phyloP scores from a whole-genome alignment of 306 rosid species.

The Vicia faba region DNA sequence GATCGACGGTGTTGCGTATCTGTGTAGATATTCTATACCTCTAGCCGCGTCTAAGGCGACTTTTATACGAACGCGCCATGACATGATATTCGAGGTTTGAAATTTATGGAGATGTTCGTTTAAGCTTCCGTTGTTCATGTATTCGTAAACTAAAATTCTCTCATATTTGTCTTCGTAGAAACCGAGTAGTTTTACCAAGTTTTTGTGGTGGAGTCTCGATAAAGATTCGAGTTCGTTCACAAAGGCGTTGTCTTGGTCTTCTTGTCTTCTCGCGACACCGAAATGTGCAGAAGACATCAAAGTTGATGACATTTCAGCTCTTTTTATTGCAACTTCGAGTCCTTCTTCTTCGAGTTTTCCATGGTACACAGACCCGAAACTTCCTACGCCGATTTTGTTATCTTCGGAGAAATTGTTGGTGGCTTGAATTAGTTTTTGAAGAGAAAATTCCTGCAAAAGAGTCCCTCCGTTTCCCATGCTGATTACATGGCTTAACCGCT shows the following conservation, averaged over 20 bases:
- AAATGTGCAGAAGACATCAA: constrained; percentile 26
- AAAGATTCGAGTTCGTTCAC: constrained; percentile 71
- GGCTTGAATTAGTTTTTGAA: constrained; percentile 47
- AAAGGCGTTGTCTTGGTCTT: constrained; percentile 78
- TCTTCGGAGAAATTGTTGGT: constrained; percentile 70
- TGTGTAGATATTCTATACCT: constrained; percentile 71
- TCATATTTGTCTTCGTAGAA: constrained; percentile 69
- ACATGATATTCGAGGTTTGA: constrained; percentile 41
- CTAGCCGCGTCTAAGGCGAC: constrained; percentile 78
- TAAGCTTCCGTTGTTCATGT: constrained; percentile 69
- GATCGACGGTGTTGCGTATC: constrained; percentile 59
- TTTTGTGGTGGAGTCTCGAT: constrained; percentile 87
- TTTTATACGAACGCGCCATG: constrained; percentile 58
- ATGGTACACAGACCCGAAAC: constrained; percentile 78
- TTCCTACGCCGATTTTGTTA: constrained; percentile 69
- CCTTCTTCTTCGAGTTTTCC: constrained; percentile 67
- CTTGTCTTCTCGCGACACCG: constrained; percentile 55
- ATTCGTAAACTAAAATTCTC: constrained; percentile 75
- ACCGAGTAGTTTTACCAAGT: constrained; percentile 66
- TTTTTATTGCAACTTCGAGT: constrained; percentile 78
- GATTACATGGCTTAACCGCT: constrained; percentile 71
- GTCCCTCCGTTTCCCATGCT: constrained; percentile 69
- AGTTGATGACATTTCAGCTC: constrained; percentile 64
- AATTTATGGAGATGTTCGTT: constrained; percentile 71
- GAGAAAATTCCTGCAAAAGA: constrained; percentile 67